A percentile compares a stretch with the other conserved stretches of the same genome.
These are phyloP conservation scores for Naganishia vishniacii DNA, from an alignment of 768 basidiomycete genomes.

Conservation along the genomic window DNA sequence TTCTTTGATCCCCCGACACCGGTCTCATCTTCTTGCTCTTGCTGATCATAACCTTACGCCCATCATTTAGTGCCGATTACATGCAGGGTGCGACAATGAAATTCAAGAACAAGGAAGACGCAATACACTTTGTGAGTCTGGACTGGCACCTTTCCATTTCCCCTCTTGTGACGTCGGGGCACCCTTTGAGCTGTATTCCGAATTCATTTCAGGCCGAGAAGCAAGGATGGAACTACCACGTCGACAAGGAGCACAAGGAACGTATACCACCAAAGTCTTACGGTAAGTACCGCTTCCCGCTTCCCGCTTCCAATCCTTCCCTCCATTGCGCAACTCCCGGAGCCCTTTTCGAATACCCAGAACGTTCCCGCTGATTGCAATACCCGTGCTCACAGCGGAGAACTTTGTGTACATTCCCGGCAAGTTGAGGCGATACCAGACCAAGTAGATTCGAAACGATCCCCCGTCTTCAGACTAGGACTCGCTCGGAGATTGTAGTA, in stretches of 20 bases:
- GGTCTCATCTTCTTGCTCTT: too few relatives aligned
- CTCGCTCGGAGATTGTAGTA: too few relatives aligned
- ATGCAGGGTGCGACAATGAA: conserved; percentile 82
- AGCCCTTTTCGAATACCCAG: too few relatives aligned
- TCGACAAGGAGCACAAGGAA: conserved; percentile 56
- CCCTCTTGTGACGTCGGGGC: neutral
- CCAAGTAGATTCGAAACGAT: too few relatives aligned
- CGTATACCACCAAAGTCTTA: conserved; percentile 50
- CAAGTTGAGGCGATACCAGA: conserved; percentile 75
- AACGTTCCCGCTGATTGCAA: too few relatives aligned
- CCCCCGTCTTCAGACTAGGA: too few relatives aligned
- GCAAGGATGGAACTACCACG: conserved; percentile 94
- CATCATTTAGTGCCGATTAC: conserved; percentile 66
- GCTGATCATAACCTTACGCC: too few relatives aligned
- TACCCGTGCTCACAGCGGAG: conserved; percentile 79
- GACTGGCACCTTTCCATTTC: too few relatives aligned
- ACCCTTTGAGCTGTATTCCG: neutral
- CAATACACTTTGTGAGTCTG: conserved; percentile 64
- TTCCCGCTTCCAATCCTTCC: neutral
- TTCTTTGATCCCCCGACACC: too few relatives aligned
- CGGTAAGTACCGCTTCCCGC: conserved; percentile 36
- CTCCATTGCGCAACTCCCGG: too few relatives aligned
- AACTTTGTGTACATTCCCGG: conserved; percentile 77
- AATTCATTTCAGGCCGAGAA: conserved; percentile 66
- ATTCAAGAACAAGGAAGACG: conserved; percentile 82